Evolutionary conservation across 2,329 filamentous ascomycete genomes (phyloP).

Genomic region (Aspergillus amoenus): DNA sequence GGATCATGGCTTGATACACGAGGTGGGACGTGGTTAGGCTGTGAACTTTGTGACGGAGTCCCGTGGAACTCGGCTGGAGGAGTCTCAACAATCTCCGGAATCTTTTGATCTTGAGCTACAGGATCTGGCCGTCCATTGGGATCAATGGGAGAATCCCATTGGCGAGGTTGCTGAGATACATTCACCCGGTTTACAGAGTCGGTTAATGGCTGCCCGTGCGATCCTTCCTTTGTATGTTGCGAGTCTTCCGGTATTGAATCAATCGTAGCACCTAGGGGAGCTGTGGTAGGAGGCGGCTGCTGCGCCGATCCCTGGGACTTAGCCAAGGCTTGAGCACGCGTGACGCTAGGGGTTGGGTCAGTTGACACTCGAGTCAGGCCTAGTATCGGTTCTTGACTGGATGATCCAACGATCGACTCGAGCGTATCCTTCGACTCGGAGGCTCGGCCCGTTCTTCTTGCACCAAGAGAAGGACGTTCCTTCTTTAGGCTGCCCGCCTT

Average conservation of each 20-base stretch:
- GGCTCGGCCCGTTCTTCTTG: slow-evolving; percentile 67
- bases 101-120: slow-evolving; percentile 46
- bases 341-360: slow-evolving; percentile 33
- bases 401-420: slow-evolving; percentile 41
- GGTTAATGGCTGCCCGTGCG: slow-evolving; percentile 21
- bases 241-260: slow-evolving; percentile 31
- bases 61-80: slow-evolving; percentile 50
- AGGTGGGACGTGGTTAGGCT: slow-evolving; percentile 47
- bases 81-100: slow-evolving; percentile 65
- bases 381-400: slow-evolving; percentile 35
- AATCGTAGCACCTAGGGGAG: slow-evolving; percentile 20
- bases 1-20: slow-evolving; percentile 52
- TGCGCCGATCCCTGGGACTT: slow-evolving; percentile 23
- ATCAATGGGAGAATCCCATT: slow-evolving; percentile 58
- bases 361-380: slow-evolving; percentile 37
- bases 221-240: slow-evolving; percentile 19
- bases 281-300: slow-evolving; percentile 10
- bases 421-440: slow-evolving; percentile 57
- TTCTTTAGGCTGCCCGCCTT: slow-evolving; percentile 76
- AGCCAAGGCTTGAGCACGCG: slow-evolving; percentile 49
- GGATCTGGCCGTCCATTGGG: slow-evolving; percentile 58
- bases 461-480: slow-evolving; percentile 67
- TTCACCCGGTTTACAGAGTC: slow-evolving; percentile 33
- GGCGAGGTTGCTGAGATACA: slow-evolving; percentile 41
- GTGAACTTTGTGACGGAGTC: slow-evolving; percentile 29